Evolutionary conservation across 139 green algal genomes (phyloP).

Genomic region (Spirogloea muscicola): DNA sequence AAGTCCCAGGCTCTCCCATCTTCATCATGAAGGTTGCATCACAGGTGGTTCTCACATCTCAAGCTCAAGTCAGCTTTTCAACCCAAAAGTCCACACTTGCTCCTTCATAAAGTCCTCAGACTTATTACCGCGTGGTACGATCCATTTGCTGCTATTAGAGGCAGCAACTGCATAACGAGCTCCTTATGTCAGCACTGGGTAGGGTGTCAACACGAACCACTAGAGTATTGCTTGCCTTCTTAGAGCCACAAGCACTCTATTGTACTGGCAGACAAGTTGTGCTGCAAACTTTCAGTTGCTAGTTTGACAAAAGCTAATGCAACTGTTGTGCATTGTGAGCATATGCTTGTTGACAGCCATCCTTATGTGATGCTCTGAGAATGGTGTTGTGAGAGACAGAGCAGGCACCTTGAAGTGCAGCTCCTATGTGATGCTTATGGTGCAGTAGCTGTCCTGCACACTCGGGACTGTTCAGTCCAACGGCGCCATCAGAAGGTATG

Average conservation of each 20-base stretch:
- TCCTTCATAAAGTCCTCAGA: neutral
- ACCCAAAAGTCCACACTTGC: neutral
- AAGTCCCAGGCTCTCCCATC: constrained; percentile 92
- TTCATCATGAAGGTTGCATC: constrained; percentile 93
- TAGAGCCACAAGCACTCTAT: neutral
- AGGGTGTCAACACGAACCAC: too few relatives aligned
- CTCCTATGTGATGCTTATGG: constrained; percentile 85
- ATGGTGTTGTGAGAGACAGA: constrained; percentile 48
- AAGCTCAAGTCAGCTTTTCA: neutral
- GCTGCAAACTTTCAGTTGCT: too few relatives aligned
- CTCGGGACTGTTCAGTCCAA: constrained; percentile 91
- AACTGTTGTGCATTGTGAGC: neutral
- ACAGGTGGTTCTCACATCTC: constrained; percentile 1
- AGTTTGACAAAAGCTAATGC: neutral
- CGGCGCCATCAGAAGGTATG: constrained; percentile 91
- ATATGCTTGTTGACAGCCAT: neutral
- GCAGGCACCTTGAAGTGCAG: constrained; percentile 93
- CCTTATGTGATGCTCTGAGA: neutral
- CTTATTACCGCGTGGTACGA: too few relatives aligned
- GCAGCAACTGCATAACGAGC: neutral
- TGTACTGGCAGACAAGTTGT: too few relatives aligned
- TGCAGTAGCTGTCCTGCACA: constrained; percentile 81
- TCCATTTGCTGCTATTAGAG: neutral
- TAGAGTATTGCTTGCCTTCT: neutral
- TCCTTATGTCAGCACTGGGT: constrained; percentile 7